Conservation (phyloP, 208 protist genomes). For the Acanthamoeba triangularis region DNA sequence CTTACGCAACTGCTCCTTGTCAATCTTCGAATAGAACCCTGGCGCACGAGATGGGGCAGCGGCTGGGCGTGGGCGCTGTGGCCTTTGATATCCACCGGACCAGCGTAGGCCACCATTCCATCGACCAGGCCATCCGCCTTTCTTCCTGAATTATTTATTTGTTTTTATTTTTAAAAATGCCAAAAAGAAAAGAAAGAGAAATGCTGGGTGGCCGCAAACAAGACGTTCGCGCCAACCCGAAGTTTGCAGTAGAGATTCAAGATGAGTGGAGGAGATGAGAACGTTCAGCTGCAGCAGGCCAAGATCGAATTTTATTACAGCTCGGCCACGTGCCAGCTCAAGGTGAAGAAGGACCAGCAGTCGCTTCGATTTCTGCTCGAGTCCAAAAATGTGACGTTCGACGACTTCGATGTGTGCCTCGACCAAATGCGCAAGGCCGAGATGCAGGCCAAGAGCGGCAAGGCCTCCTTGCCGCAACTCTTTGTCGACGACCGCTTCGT, state of each 20-base stretch:
- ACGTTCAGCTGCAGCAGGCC: not conserved
- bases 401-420: constrained; percentile 69
- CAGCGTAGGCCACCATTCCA: not conserved
- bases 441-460: constrained; percentile 73
- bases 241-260: not conserved
- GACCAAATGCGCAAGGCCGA: constrained; percentile 65
- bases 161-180: not conserved
- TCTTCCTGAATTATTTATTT: not conserved
- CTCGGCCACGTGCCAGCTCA: constrained; percentile 47
- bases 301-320: constrained; percentile 68
- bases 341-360: constrained; percentile 70
- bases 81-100: not conserved
- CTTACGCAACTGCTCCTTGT: not conserved
- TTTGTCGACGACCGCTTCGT: constrained; percentile 66
- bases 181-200: not conserved
- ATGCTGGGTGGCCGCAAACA: not conserved
- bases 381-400: constrained; percentile 48
- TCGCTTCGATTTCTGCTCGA: constrained; percentile 57
- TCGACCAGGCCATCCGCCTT: not conserved
- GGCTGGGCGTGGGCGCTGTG: not conserved
- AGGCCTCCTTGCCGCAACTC: constrained; percentile 60
- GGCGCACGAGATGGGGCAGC: not conserved
- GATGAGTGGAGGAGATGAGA: not conserved
- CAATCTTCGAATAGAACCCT: not conserved
- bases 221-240: not conserved